Evolutionary conservation across 176 grass and related monocot species (phyloP).

Genomic region (Rhynchospora pubera): DNA sequence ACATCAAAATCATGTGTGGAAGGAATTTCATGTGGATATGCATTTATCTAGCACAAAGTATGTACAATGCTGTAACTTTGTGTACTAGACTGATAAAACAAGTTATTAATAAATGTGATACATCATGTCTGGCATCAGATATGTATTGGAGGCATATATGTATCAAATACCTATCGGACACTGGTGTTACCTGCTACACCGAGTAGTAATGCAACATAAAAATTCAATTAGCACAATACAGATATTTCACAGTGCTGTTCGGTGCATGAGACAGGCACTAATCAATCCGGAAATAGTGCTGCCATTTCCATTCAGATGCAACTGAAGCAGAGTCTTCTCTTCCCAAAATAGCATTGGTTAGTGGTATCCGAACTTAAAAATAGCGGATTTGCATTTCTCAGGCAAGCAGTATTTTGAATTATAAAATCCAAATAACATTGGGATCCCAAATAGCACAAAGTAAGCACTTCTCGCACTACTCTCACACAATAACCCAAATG

Average conservation of each 20-base stretch:
- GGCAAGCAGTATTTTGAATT: no score
- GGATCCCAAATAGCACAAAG: no score
- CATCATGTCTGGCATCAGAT: background rate
- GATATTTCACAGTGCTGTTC: background rate
- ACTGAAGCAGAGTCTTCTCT: no score
- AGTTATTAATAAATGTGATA: background rate
- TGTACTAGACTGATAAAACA: background rate
- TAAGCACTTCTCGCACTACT: no score
- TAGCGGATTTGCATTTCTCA: no score
- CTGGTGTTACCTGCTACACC: background rate
- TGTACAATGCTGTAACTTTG: background rate
- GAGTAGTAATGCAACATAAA: background rate
- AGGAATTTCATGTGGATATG: background rate
- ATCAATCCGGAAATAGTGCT: no score
- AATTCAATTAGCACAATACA: background rate
- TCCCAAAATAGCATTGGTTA: no score
- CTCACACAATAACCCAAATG: no score
- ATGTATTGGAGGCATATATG: background rate
- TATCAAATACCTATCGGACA: background rate
- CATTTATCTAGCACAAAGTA: background rate
- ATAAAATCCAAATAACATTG: no score
- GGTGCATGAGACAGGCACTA: no score
- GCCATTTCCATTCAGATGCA: no score
- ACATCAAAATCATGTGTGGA: background rate
- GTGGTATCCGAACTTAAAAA: no score